phyloP scores from a whole-genome alignment of 169 alveolate species.

The Eimeria praecox region DNA sequence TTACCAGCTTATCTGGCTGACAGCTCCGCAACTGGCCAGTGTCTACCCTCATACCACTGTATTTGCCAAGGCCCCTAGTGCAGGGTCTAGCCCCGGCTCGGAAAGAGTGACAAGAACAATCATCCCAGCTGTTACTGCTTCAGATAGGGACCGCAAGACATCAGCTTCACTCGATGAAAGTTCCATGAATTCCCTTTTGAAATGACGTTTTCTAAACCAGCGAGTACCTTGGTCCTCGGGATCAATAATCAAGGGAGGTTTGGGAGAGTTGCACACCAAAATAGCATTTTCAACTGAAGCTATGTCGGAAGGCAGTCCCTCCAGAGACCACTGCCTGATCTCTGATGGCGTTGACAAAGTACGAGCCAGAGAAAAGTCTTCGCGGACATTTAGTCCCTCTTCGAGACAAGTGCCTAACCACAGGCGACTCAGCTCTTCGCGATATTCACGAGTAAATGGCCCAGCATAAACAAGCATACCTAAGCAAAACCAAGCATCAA shows the following conservation, averaged over 20 bases:
- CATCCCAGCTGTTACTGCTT: conserved; percentile 70
- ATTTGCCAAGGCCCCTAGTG: conserved; percentile 24
- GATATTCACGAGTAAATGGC: conserved; percentile 94
- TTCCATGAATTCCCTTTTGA: conserved; percentile 41
- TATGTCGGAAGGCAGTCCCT: conserved; percentile 87
- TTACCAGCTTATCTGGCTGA: not conserved
- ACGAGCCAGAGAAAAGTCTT: conserved; percentile 91
- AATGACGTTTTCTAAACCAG: conserved; percentile 91
- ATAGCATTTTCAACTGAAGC: conserved; percentile 95
- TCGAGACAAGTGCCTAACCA: conserved; percentile 85
- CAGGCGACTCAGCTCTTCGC: conserved; percentile 89
- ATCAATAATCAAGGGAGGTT: conserved; percentile 89
- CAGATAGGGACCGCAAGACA: conserved; percentile 14
- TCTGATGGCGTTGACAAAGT: conserved; percentile 94
- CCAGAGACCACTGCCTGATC: conserved; percentile 90
- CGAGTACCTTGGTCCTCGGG: conserved; percentile 97
- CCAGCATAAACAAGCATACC: conserved; percentile 96
- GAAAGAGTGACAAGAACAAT: conserved; percentile 58
- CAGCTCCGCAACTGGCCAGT: no score
- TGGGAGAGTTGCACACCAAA: conserved; percentile 87
- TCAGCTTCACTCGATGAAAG: conserved; percentile 2
- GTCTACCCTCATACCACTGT: conserved; percentile 49
- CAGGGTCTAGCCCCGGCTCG: conserved; percentile 46
- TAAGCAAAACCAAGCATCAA: conserved; percentile 79
- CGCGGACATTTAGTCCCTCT: conserved; percentile 76